Evolutionary conservation across 352 stramenopile species (phyloP).

Genomic region (Halophytophthora batemanensis): DNA sequence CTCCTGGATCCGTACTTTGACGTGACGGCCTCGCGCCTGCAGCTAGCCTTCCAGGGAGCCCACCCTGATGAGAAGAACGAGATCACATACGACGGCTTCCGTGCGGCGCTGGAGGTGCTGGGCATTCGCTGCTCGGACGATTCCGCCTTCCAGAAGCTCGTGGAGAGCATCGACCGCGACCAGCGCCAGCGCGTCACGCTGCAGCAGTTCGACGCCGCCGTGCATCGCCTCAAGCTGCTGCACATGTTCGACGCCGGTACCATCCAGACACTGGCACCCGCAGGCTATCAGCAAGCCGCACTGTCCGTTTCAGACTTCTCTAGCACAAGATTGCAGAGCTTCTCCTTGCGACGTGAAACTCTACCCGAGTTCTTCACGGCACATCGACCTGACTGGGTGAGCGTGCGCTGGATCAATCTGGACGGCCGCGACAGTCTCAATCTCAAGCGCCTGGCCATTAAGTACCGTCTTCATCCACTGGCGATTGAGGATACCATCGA

Average conservation of each 20-base stretch:
- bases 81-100: constrained; percentile 58
- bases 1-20: constrained; percentile 88
- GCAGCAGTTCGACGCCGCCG: constrained; percentile 71
- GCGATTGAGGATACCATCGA: constrained; percentile 86
- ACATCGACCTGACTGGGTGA: constrained; percentile 73
- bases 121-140: constrained; percentile 73
- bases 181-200: constrained; percentile 47
- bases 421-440: constrained; percentile 75
- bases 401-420: constrained; percentile 86
- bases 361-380: constrained; percentile 74
- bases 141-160: constrained; percentile 65
- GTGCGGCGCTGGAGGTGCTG: constrained; percentile 53
- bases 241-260: constrained; percentile 81
- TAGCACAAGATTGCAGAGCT: constrained; percentile 64
- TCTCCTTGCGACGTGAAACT: constrained; percentile 43
- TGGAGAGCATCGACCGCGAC: constrained; percentile 62
- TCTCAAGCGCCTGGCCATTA: constrained; percentile 85
- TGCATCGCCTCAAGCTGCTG: constrained; percentile 86
- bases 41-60: constrained; percentile 68
- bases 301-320: constrained; percentile 84
- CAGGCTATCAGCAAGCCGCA: constrained; percentile 44
- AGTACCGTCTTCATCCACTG: constrained; percentile 82
- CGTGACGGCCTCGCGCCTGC: constrained; percentile 68
- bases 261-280: constrained; percentile 50
- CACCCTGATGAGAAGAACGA: constrained; percentile 42